These are phyloP conservation scores for Neobulgaria alba DNA, from an alignment of 2,329 filamentous ascomycete genomes.

Conservation along the genomic window DNA sequence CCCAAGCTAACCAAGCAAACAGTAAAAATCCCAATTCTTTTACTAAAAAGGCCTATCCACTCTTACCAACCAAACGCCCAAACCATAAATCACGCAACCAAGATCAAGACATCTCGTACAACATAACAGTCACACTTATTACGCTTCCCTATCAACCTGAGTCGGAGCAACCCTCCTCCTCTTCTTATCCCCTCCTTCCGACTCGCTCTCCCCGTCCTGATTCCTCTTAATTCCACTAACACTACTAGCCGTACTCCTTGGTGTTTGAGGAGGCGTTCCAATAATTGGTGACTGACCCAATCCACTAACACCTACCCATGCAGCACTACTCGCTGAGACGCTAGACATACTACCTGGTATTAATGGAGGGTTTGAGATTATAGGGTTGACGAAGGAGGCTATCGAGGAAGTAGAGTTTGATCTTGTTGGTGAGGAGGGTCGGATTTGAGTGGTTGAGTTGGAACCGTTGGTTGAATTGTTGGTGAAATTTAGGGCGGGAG, in stretches of 20 bases:
- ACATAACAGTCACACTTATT: no score
- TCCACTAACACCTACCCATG: conserved; percentile 15
- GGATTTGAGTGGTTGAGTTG: no score
- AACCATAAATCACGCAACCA: no score
- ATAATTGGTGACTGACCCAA: conserved; percentile 60
- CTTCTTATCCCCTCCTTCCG: conserved; percentile 51
- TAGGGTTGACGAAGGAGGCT: conserved; percentile 36
- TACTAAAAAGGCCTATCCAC: no score
- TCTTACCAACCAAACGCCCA: no score
- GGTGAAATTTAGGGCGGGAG: conserved; percentile 44
- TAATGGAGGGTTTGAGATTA: conserved; percentile 71
- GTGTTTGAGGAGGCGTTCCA: conserved; percentile 86
- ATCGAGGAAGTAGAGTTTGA: conserved; percentile 83
- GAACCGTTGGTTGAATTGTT: no score
- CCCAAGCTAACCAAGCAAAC: no score
- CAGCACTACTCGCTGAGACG: conserved; percentile 58
- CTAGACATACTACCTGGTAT: conserved; percentile 69
- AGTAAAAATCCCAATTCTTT: no score
- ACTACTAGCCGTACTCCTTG: conserved; percentile 51
- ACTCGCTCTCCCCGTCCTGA: conserved; percentile 41
- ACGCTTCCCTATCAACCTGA: no score
- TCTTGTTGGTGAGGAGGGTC: conserved; percentile 69
- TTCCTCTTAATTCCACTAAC: conserved; percentile 44
- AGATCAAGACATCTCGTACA: no score
- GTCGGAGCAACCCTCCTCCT: conserved; percentile 65